phyloP scores from a whole-genome alignment of 345 rosid species.

The Gossypium longicalyx region DNA sequence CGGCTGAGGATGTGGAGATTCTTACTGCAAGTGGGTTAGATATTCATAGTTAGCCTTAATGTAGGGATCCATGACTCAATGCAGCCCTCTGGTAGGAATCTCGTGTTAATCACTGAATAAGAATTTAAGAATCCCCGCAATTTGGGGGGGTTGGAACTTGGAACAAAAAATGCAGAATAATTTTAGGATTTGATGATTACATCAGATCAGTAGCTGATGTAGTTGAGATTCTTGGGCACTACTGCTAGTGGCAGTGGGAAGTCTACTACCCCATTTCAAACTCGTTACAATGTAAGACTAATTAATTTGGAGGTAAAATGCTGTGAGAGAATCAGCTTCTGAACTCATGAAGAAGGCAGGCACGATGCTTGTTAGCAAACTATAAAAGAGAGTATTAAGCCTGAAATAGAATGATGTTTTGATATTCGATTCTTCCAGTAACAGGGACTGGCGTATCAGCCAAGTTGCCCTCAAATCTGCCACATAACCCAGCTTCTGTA shows the following conservation, averaged over 20 bases:
- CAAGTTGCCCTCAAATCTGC: background rate
- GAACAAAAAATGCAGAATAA: background rate
- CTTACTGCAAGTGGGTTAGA: slow-evolving; percentile 19
- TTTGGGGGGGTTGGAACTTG: slow-evolving; percentile 14
- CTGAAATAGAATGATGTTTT: background rate
- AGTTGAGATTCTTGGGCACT: background rate
- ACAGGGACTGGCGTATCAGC: background rate
- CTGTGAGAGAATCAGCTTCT: too few species aligned
- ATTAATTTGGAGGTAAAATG: too few species aligned
- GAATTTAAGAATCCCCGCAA: slow-evolving; percentile 33
- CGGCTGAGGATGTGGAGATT: background rate
- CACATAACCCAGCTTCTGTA: background rate
- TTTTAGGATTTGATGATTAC: background rate
- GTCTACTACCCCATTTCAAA: slow-evolving; percentile 17
- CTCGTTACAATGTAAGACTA: too few species aligned
- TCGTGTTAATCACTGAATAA: background rate
- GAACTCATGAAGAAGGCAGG: background rate
- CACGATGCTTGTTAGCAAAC: background rate
- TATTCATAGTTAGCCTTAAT: slow-evolving; percentile 4
- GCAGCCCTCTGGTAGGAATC: background rate
- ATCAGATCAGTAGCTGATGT: background rate
- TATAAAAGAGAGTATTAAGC: background rate
- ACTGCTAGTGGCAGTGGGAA: slow-evolving; percentile 23
- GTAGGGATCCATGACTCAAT: background rate
- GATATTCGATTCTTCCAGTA: slow-evolving; percentile 11